Base-by-base conservation (phyloP, 495 filamentous ascomycete species). In the Pyrenopolyporus hunteri region DNA sequence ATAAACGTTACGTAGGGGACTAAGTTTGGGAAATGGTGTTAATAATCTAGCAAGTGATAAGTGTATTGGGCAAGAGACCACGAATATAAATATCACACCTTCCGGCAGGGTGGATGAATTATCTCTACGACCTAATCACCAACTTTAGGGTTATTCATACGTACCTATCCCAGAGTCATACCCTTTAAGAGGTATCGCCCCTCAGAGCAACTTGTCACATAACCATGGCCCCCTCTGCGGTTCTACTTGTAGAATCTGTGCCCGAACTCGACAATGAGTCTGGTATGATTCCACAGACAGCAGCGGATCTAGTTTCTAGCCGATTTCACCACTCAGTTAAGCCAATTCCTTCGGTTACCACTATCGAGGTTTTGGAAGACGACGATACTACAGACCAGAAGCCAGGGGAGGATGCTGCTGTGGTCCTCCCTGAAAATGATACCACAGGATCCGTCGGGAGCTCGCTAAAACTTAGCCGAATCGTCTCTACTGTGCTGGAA, bases 191-290 rank as follows among this genome's bases (percentile, higher is more conserved):
- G n/a, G n/a, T n/a, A n/a, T n/a, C n/a, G n/a, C n/a, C n/a, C n/a
- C n/a, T n/a, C n/a, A n/a, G n/a, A n/a, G n/a, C n/a, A n/a, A n/a
- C n/a, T n/a, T n/a, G n/a, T n/a, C 25, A 6, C 33, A 37, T 13
- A 25, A 57, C 19, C 44, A 70, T 70, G 67, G 49, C 64, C 43
- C 51, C 53, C 17, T 65, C 68, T 36, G 53, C 50, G 13, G 14
- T 64, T 20, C 44, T 59, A 23, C 26, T 52, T 16, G 16, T 26
- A 14, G 60, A 59, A n/a, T 51, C 55, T 25, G 11, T 57, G 40
- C 51, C 68, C 39, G 53, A 57, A 3, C 39, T 68, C 6, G 64
- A 65, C 26, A 40, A 45, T 49, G 48, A 65, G 28, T 39, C 68
- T 47, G 17, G 43, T 14, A 46, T 68, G 1, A 28, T 57, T 22